phyloP scores from a whole-genome alignment of 2,329 filamentous ascomycete species.

The Triangularia verruculosa region DNA sequence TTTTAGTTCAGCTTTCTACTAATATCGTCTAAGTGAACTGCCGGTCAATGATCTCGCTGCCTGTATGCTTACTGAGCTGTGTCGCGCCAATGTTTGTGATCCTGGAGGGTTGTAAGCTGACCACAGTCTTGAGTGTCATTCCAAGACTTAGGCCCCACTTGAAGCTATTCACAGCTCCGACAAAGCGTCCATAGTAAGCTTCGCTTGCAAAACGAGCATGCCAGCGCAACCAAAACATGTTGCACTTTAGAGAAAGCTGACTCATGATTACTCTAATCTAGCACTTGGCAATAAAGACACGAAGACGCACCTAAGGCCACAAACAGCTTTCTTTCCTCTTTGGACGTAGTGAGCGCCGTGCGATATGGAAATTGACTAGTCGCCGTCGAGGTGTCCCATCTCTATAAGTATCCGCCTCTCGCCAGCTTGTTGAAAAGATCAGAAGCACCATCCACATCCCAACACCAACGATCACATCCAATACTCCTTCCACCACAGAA shows the following conservation, averaged over 20 bases:
- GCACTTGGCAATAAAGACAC: no score
- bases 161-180: background rate
- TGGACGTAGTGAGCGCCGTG: no score
- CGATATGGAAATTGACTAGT: background rate
- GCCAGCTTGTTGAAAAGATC: background rate
- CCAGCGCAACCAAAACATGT: background rate
- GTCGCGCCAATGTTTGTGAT: no score
- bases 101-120: background rate
- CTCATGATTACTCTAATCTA: background rate
- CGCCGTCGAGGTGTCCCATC: background rate
- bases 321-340: no score
- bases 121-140: background rate
- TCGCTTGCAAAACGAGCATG: background rate
- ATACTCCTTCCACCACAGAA: background rate
- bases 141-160: background rate
- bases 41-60: no score
- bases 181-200: background rate
- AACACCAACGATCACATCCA: background rate
- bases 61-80: no score
- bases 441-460: background rate
- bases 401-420: background rate
- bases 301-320: no score
- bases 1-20: no score
- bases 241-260: background rate
- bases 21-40: no score